Base-by-base conservation (phyloP, 108 stramenopile species). In the Cyclotella baltica region DNA sequence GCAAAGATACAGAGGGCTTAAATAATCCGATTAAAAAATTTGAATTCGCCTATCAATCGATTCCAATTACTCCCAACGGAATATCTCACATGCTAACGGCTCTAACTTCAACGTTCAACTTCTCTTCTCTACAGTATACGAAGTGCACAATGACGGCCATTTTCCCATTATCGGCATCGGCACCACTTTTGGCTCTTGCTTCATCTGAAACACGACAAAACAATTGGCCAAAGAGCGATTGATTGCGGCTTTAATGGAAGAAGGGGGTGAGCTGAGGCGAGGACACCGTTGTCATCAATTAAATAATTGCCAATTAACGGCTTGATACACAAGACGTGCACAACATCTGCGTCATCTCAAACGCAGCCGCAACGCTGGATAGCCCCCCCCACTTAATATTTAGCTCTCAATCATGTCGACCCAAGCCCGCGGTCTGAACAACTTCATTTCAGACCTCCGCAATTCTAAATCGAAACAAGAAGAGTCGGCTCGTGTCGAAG, bases 401-500 rank as follows among this genome's bases (percentile, higher is more conserved):
- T n/a, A n/a, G n/a, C n/a, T n/a, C n/a, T n/a, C n/a, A n/a, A 73
- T 53, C 46, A 96, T 93, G 92, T 78, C 91, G 36, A 74, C 92
- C 15, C 92, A 96, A 86, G 93, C 93, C 36, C 86, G 92, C 55
- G 93, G 96, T 63, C 85, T 96, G 27, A 93, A 96, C 81, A 96
- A 96, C 74, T 96, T 96, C 80, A 96, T 96, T 79, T 92, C 90
- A 13, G 96, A 96, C 73, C 80, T 96, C 37, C 88, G 96, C 29
- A 96, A 96, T 78, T 91, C 91, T 68, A 96, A 96, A 79, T 81
- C 82, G 79, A 93, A 90, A 89, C 96, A 97, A 53, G 95, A 96
- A 62, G 98, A 99, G 73, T 81, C 85, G 29, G 73, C 71, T 57
- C 95, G 99, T 23, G 96, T 99, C 25, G 97, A 98, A 66, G 98